A percentile compares a stretch with the other conserved stretches of the same genome.
Conservation (phyloP, 495 filamentous ascomycete genomes). For the Aspergillus olivimuriae region DNA sequence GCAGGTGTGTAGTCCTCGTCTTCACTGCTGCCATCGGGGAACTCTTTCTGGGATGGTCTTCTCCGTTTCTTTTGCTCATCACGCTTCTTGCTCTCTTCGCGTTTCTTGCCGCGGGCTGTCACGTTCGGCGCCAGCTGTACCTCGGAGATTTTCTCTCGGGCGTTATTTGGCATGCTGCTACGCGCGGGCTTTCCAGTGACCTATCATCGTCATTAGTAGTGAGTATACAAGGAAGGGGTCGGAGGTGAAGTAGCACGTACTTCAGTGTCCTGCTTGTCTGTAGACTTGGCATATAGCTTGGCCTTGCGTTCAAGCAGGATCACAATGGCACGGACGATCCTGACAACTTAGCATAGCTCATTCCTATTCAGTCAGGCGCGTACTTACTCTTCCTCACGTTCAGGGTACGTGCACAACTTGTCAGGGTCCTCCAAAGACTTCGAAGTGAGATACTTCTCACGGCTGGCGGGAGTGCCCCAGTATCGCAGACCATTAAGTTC, state of each 20-base stretch:
- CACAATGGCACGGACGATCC: slow-evolving; percentile 3
- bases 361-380: not conserved
- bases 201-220: not conserved
- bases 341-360: no score
- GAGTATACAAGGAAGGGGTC: no score
- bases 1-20: not conserved
- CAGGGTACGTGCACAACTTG: slow-evolving; percentile 7
- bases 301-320: slow-evolving; percentile 9
- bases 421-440: slow-evolving; percentile 1
- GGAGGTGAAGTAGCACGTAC: no score
- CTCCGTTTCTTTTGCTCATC: not conserved
- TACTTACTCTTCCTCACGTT: slow-evolving; percentile 7
- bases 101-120: not conserved
- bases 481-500: slow-evolving; percentile 2
- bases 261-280: not conserved
- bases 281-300: not conserved
- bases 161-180: no score
- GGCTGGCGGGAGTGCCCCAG: slow-evolving; percentile 6
- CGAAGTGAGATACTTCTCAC: slow-evolving; percentile 6
- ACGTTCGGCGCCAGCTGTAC: not conserved
- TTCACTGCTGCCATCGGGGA: no score
- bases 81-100: not conserved
- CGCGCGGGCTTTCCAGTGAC: not conserved
- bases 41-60: not conserved
- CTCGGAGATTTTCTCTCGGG: no score